These are phyloP conservation scores for Rubia peregrina DNA, from an alignment of 305 asterid species.

Conservation along the genomic window DNA sequence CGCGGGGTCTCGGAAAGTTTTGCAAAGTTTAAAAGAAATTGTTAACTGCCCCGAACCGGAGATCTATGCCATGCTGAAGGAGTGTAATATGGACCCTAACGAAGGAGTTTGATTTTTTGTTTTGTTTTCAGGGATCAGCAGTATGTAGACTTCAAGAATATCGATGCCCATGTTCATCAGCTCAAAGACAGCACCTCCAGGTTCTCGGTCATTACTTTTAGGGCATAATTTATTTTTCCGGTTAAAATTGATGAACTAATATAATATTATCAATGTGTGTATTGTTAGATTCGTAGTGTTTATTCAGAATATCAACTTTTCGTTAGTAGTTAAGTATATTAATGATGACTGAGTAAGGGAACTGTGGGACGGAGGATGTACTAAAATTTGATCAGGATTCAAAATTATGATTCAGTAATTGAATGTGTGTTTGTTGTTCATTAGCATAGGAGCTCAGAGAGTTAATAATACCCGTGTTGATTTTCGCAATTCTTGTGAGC, in stretches of 20 bases:
- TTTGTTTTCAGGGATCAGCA: constrained; percentile 40
- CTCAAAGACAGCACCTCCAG: constrained; percentile 83
- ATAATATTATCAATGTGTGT: neutral
- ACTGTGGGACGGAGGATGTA: too few relatives aligned
- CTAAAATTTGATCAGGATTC: neutral
- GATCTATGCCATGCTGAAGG: constrained; percentile 61
- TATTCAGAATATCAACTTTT: neutral
- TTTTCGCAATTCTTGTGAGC: constrained; percentile 29
- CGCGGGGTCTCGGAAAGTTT: constrained; percentile 64
- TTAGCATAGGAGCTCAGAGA: constrained; percentile 33
- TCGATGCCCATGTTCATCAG: constrained; percentile 80
- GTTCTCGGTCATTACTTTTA: constrained; percentile 18
- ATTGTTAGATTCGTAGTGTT: neutral
- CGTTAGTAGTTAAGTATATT: neutral
- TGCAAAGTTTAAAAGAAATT: constrained; percentile 85
- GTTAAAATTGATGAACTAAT: neutral
- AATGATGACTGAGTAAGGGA: neutral
- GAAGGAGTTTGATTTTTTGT: constrained; percentile 27
- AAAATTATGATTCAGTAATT: neutral
- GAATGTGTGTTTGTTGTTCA: neutral
- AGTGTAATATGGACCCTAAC: constrained; percentile 98
- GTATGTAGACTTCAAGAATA: constrained; percentile 56
- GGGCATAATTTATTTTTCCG: neutral
- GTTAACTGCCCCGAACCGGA: constrained; percentile 78
- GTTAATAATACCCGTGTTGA: constrained; percentile 25